A percentile compares a stretch with the other conserved stretches of the same genome.
phyloP scores from a whole-genome alignment of 108 stramenopile species.

The Nannochloropsis gaditana region DNA sequence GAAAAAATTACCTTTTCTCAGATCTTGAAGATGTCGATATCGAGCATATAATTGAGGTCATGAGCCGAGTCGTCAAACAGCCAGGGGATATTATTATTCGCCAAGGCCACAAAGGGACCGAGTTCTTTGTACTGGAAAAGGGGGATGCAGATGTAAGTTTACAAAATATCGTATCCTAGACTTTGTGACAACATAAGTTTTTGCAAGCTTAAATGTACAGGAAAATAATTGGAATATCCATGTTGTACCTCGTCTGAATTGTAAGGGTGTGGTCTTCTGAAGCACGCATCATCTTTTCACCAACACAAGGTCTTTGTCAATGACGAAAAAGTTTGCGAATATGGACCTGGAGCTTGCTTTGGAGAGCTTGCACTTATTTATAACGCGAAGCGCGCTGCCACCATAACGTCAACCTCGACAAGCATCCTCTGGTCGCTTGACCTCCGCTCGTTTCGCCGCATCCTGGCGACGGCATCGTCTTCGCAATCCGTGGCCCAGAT shows the following conservation, averaged over 20 bases:
- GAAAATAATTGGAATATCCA: too few relatives aligned
- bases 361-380: slow-evolving; percentile 63
- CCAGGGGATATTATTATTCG: slow-evolving; percentile 40
- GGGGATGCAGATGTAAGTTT: slow-evolving; percentile 33
- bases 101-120: slow-evolving; percentile 49
- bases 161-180: background rate
- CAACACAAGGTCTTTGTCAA: slow-evolving; percentile 34
- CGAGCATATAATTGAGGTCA: slow-evolving; percentile 43
- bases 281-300: background rate
- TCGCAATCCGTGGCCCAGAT: slow-evolving; percentile 50
- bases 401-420: slow-evolving; percentile 36
- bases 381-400: slow-evolving; percentile 60
- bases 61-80: slow-evolving; percentile 24
- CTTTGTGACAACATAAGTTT: too few relatives aligned
- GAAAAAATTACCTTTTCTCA: slow-evolving; percentile 48
- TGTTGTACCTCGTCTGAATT: too few relatives aligned
- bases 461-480: slow-evolving; percentile 54
- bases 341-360: slow-evolving; percentile 51
- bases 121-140: slow-evolving; percentile 49
- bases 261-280: too few relatives aligned
- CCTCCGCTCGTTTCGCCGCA: slow-evolving; percentile 52
- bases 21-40: slow-evolving; percentile 47
- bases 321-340: slow-evolving; percentile 29
- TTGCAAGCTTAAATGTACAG: too few relatives aligned
- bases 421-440: slow-evolving; percentile 55